Conservation (phyloP, 23 red algal genomes). For the Agarophyton chilense region DNA sequence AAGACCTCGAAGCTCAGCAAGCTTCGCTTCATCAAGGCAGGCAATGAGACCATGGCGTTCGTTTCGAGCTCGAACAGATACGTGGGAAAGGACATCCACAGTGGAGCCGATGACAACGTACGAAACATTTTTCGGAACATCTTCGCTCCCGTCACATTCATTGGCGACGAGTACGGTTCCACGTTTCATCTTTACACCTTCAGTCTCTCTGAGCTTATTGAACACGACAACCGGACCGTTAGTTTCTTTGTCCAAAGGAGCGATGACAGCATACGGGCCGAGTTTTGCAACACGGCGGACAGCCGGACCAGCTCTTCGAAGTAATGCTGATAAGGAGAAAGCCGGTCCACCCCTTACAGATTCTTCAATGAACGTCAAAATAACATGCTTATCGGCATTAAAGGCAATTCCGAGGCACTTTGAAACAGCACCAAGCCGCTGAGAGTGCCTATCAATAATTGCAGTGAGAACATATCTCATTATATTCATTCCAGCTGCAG, state of each 20-base stretch:
- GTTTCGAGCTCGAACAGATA: conserved; percentile 89
- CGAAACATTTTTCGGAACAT: conserved; percentile 79
- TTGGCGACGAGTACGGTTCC: conserved; percentile 82
- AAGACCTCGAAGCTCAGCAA: conserved; percentile 52
- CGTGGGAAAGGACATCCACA: conserved; percentile 90
- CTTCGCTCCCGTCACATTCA: conserved; percentile 83
- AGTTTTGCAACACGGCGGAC: conserved; percentile 83
- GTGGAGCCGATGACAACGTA: conserved; percentile 86
- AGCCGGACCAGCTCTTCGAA: conserved; percentile 71
- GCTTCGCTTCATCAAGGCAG: conserved; percentile 76
- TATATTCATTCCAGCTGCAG: conserved; percentile 75
- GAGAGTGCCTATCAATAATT: conserved; percentile 80
- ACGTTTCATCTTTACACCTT: conserved; percentile 63
- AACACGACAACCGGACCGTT: conserved; percentile 68
- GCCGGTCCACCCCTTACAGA: conserved; percentile 77
- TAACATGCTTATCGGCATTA: conserved; percentile 53
- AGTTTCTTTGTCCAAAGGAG: conserved; percentile 61
- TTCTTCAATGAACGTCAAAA: conserved; percentile 87
- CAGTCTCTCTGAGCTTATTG: conserved; percentile 73
- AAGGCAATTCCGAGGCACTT: conserved; percentile 74
- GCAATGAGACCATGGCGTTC: conserved; percentile 84
- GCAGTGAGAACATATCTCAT: conserved; percentile 65
- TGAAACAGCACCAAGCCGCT: conserved; percentile 47
- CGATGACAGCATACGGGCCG: conserved; percentile 76
- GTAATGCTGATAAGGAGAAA: conserved; percentile 69